Percentiles rank a stretch among this genome's conserved stretches.
Conservation (phyloP, 768 basidiomycete species). For the Russula lepida region DNA sequence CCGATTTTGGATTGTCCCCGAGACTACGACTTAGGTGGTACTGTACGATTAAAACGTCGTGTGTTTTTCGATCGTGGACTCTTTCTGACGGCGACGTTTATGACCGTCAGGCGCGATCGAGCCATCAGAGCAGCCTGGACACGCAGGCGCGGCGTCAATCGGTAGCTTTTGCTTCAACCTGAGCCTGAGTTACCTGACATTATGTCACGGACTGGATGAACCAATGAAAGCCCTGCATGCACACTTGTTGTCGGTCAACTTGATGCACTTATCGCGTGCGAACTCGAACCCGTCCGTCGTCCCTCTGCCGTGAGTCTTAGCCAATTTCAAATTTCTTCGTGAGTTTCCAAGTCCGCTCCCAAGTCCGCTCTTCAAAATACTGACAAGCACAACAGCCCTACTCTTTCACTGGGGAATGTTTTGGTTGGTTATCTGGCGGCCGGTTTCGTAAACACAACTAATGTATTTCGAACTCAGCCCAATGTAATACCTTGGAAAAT, state of each 20-base stretch:
- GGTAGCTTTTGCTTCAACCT: neutral
- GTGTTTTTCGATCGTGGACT: neutral
- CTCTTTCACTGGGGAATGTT: too few species aligned
- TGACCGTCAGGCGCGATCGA: neutral
- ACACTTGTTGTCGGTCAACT: too few species aligned
- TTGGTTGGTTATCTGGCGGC: too few species aligned
- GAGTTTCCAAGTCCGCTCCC: neutral
- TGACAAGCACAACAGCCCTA: too few species aligned
- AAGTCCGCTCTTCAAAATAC: neutral
- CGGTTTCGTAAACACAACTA: neutral
- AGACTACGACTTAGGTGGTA: too few species aligned
- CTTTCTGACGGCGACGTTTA: neutral
- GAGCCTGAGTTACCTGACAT: neutral
- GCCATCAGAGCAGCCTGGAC: neutral
- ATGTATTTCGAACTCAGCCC: neutral
- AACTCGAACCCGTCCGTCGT: neutral
- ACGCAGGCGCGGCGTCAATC: neutral
- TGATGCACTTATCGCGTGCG: neutral
- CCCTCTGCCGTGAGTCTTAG: neutral
- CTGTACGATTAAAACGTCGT: neutral
- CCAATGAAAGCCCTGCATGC: neutral
- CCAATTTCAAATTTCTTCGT: neutral
- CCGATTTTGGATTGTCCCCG: neutral
- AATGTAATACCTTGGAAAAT: neutral
- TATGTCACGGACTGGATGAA: neutral